A percentile compares a stretch with the other conserved stretches of the same genome.
Evolutionary conservation across 2,329 filamentous ascomycete species (phyloP).

Genomic region (Sordariomycetes sp.): DNA sequence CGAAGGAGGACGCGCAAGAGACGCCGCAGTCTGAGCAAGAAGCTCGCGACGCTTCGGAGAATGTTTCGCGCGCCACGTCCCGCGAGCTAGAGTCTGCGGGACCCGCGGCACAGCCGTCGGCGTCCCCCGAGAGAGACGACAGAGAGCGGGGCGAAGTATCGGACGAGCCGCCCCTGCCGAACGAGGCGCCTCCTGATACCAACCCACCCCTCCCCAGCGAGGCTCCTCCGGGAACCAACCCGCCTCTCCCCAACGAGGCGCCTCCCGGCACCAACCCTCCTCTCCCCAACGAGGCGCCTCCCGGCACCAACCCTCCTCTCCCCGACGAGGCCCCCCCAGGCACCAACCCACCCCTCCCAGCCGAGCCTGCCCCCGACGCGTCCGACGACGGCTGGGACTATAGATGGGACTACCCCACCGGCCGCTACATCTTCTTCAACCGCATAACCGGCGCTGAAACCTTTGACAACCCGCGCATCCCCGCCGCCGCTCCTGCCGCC

Average conservation of each 20-base stretch:
- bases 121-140: neutral
- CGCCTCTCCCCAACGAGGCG: too few species aligned
- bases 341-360: slow-evolving; percentile 23
- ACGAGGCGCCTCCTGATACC: too few species aligned
- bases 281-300: slow-evolving; percentile 5
- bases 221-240: too few species aligned
- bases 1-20: neutral
- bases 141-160: slow-evolving; percentile 3
- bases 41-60: neutral
- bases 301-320: slow-evolving; percentile 4
- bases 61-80: neutral
- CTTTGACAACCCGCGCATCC: slow-evolving; percentile 77
- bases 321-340: slow-evolving; percentile 5
- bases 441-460: slow-evolving; percentile 62
- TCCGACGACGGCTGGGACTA: slow-evolving; percentile 64
- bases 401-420: slow-evolving; percentile 56
- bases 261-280: neutral
- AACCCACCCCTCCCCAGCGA: neutral
- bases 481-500: slow-evolving; percentile 21
- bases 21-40: neutral
- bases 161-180: neutral
- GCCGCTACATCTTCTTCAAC: slow-evolving; percentile 77
- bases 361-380: slow-evolving; percentile 31
- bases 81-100: neutral
- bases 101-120: neutral